Evolutionary conservation across 1,284 basidiomycete species (phyloP).

Genomic region (Cryptococcus jaspeensis): DNA sequence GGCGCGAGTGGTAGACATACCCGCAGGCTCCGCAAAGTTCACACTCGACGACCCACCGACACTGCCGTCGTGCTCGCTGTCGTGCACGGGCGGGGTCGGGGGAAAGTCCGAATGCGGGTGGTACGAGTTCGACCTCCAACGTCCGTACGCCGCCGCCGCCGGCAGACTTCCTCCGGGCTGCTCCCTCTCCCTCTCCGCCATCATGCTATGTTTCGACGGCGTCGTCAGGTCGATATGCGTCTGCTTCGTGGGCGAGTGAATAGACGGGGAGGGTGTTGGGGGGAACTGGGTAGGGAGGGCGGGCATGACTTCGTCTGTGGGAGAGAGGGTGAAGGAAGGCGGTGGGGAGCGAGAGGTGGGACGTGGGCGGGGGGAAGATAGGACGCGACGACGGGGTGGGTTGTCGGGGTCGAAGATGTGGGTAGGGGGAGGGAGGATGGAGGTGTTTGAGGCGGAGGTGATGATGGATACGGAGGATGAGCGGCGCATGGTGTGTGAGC

Average conservation of each 20-base stretch:
- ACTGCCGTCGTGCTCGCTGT: slow-evolving; percentile 6
- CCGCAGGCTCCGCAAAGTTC: slow-evolving; percentile 28
- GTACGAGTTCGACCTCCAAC: slow-evolving; percentile 4
- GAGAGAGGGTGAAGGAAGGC: background rate
- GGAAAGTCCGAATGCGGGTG: slow-evolving; percentile 17
- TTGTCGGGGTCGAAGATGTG: background rate
- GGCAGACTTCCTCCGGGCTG: too few relatives aligned
- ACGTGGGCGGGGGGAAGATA: slow-evolving; percentile 9
- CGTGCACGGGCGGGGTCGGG: slow-evolving; percentile 32
- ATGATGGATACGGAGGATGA: background rate
- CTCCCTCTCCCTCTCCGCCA: slow-evolving; percentile 9
- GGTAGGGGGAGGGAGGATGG: background rate
- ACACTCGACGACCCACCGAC: slow-evolving; percentile 9
- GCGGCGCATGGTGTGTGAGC: background rate
- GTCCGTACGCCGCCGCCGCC: slow-evolving; percentile 22
- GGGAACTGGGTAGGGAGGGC: slow-evolving; percentile 21
- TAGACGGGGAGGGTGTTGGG: slow-evolving; percentile 35
- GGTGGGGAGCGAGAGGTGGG: slow-evolving; percentile 11
- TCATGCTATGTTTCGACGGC: background rate
- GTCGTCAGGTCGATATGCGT: slow-evolving; percentile 4
- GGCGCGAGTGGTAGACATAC: slow-evolving; percentile 20
- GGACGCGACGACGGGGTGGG: slow-evolving; percentile 1
- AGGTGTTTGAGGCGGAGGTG: background rate
- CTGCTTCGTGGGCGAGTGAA: slow-evolving; percentile 20
- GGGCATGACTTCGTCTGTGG: slow-evolving; percentile 18